Percentiles rank a stretch among this genome's conserved stretches.
Evolutionary conservation across 495 filamentous ascomycete species (phyloP).

Genomic region (Xylaria cubensis): DNA sequence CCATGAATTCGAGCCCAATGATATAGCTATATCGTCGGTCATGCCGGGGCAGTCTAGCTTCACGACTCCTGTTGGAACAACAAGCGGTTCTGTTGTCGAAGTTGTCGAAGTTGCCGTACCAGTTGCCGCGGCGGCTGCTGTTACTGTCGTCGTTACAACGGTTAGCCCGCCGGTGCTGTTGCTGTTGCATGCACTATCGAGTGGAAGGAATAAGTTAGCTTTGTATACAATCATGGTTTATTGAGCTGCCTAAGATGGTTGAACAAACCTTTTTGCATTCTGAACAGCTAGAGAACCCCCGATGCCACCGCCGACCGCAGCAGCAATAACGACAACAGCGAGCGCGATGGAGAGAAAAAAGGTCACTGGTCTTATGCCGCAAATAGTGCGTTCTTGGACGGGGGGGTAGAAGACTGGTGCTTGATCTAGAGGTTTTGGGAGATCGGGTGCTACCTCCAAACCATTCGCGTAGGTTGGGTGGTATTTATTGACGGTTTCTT

Average conservation of each 20-base stretch:
- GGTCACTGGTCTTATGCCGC: constrained; percentile 29
- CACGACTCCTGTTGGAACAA: constrained; percentile 21
- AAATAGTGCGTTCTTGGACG: constrained; percentile 29
- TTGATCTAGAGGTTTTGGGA: not conserved
- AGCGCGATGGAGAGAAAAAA: constrained; percentile 32
- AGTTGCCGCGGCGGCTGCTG: constrained; percentile 6
- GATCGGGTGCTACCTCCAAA: not conserved
- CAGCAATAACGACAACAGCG: constrained; percentile 32
- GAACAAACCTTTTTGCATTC: constrained; percentile 32
- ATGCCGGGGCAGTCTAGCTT: constrained; percentile 30
- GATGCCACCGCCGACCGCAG: constrained; percentile 35
- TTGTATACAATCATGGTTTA: not conserved
- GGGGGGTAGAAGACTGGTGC: not conserved
- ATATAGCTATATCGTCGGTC: constrained; percentile 6
- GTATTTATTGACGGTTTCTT: not conserved
- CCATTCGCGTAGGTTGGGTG: not conserved
- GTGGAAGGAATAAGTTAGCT: not conserved
- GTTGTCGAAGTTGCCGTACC: constrained; percentile 8
- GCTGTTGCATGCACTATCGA: constrained; percentile 9
- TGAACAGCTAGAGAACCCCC: constrained; percentile 36
- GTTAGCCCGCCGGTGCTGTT: not conserved
- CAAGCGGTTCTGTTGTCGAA: constrained; percentile 10
- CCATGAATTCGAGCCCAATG: constrained; percentile 10
- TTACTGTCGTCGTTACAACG: constrained; percentile 5
- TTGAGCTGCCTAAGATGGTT: not conserved